Base-by-base conservation (phyloP, 1,284 basidiomycete genomes). In the Heliocybe sulcata region DNA sequence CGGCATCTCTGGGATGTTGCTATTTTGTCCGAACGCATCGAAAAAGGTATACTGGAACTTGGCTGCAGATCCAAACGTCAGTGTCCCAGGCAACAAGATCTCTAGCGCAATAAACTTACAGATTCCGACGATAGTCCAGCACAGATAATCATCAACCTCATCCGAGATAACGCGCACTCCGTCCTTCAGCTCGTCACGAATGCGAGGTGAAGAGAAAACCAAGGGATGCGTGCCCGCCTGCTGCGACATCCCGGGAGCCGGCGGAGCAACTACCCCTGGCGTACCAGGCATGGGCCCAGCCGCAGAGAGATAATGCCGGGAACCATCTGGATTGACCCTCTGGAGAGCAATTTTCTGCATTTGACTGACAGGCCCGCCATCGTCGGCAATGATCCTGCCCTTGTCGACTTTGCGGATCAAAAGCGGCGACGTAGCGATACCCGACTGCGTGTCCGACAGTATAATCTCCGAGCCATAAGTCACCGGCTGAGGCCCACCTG, bases 41-140 rank as follows among this genome's bases (percentile, higher is more conserved):
- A 94, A 94, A 68, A 93, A 94, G n/a, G 92, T 92, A 67, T 93
- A 94, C 67, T 93, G 90, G 70, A 94, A 94, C 70, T 92, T 92
- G 54, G 90, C 90, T 92, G 59, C 47, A 59, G 56, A 56, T 33
- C 25, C 31, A 35, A 62, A 54, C 55, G 55, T 61, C 53, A 64
- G 57, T 26, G 23, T 3, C 29, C 51, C 25, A 29, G 23, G 42
- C 22, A 31, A 20, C 19, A 6, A n/a, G 16, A 16, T 16, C 8
- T n/a, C 6, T 20, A 35, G 49, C 20, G 29, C 48, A 50, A 54
- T 35, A 33, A 10, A 81, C 92, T 72, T 71, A 94, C 93, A 92
- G 54, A 97, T 94, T 51, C 94, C 92, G 58, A 94, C 92, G 60
- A 98, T 94, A 9, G 92, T 94, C 94, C 94, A 98, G 65, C 92